Evolutionary conservation across 495 filamentous ascomycete genomes (phyloP), one percentile per base, ranked within the genome.

Genomic region (Beverwykella pulmonaria): DNA sequence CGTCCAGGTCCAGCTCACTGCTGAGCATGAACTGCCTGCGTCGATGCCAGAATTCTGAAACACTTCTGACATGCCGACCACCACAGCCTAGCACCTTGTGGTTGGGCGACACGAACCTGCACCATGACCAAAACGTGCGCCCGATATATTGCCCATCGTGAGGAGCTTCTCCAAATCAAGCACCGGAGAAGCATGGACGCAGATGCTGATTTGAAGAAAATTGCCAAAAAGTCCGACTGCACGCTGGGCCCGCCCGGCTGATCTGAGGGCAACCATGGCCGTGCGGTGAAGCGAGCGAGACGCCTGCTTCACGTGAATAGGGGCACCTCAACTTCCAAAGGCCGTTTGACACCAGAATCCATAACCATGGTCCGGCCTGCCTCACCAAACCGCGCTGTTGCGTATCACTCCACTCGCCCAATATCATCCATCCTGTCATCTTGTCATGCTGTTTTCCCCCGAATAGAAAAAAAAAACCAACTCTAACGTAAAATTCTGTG

Each of bases 141-240:
- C 30, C 50, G 58, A 57, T 68, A 49, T 52, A 68, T 68, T 68
- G 65, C 19, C 20, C 27, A 55, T 59, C 44, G 39, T 48, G 56
- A 67, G 55, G 56, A n/a, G 22, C 56, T 44, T 29, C 60, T 48
- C 63, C 63, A 9, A 60, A 67, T 67, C 63, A 20, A 55, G 48
- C 22, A 5, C 49, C 19, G 29, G 12, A 17, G 29, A 29, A 27
- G 44, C 32, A 17, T 52, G 30, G 63, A 27, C 55, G 27, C 2
- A 10, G 29, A 50, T 36, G 30, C 39, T 60, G 54, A 47, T 65
- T 26, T 54, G 49, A 66, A 46, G 15, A 17, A 60, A 59, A 53
- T 53, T 62, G 49, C 6, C 27, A 61, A 62, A 62, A 62, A 61
- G 39, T 44, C 48, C 52, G 52, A 32, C 52, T 15, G 26, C 52